phyloP scores from a whole-genome alignment of 176 grass and related monocot species.

The Paspalum notatum region DNA sequence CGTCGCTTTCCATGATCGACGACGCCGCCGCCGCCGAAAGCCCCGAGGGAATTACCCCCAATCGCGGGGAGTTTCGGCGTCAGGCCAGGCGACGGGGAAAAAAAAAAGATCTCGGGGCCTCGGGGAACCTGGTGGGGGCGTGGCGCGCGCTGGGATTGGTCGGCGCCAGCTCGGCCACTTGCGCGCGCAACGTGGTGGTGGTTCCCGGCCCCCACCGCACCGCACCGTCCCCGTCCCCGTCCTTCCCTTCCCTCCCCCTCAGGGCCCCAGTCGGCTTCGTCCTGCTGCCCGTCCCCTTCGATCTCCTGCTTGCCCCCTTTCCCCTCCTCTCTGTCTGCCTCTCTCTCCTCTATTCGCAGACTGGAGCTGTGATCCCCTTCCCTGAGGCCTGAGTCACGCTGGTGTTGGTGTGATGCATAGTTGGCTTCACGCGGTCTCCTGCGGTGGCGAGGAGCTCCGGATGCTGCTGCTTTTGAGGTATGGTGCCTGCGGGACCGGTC shows the following conservation, averaged over 20 bases:
- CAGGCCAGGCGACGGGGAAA: neutral
- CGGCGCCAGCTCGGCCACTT: constrained; percentile 54
- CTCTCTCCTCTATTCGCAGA: no score
- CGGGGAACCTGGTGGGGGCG: neutral
- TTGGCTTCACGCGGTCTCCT: constrained; percentile 10
- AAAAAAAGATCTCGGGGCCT: neutral
- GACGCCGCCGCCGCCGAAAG: constrained; percentile 37
- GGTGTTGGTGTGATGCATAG: constrained; percentile 15
- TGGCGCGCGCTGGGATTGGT: constrained; percentile 43
- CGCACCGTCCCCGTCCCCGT: neutral
- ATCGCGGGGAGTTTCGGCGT: constrained; percentile 1
- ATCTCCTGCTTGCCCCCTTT: neutral
- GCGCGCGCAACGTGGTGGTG: constrained; percentile 51
- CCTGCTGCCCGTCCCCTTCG: neutral
- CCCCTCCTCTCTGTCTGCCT: neutral
- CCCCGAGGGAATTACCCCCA: constrained; percentile 9
- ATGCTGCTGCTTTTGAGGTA: constrained; percentile 21
- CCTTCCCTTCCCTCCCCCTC: neutral
- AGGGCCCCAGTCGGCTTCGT: constrained; percentile 16
- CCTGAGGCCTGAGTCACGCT: neutral
- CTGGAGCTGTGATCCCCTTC: constrained; percentile 16
- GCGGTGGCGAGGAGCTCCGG: constrained; percentile 8
- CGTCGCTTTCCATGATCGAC: constrained; percentile 40
- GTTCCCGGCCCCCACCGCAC: constrained; percentile 27
- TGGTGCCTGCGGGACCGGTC: neutral